phyloP scores from a whole-genome alignment of 1,139 yeast genomes.

The Geotrichum candidum region DNA sequence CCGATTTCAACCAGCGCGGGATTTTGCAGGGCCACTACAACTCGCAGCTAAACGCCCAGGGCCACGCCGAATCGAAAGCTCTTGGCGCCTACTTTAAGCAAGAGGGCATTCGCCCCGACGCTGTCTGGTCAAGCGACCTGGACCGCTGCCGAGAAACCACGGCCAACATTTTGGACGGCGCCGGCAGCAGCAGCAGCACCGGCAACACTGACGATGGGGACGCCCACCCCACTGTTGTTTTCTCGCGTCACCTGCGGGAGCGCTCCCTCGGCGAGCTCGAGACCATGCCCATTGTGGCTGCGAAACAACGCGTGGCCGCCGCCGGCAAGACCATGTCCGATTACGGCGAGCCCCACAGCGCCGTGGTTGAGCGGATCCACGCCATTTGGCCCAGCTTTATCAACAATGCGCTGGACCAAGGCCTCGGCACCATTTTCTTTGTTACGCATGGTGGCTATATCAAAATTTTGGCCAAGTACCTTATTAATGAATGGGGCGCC shows the following conservation, averaged over 20 bases:
- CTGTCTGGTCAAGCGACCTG: slow-evolving; percentile 32
- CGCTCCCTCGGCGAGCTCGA: slow-evolving; percentile 75
- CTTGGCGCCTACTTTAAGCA: slow-evolving; percentile 24
- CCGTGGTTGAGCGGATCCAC: slow-evolving; percentile 47
- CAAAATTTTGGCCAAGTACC: slow-evolving; percentile 20
- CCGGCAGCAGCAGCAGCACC: slow-evolving; percentile 17
- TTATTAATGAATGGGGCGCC: slow-evolving; percentile 3
- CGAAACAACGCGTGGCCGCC: slow-evolving; percentile 48
- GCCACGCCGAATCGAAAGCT: slow-evolving; percentile 24
- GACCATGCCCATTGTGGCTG: slow-evolving; percentile 67
- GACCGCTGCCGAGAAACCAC: slow-evolving; percentile 25
- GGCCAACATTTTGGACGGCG: slow-evolving; percentile 2
- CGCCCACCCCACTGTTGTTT: slow-evolving; percentile 14
- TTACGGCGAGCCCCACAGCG: slow-evolving; percentile 50
- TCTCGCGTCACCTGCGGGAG: slow-evolving; percentile 54
- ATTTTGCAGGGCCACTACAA: slow-evolving; percentile 65
- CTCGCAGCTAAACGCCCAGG: slow-evolving; percentile 26
- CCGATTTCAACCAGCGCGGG: slow-evolving; percentile 59
- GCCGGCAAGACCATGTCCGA: slow-evolving; percentile 45
- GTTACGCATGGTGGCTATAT: slow-evolving; percentile 89
- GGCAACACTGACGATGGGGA: slow-evolving; percentile 16
- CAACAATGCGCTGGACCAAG: slow-evolving; percentile 35
- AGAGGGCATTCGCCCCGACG: slow-evolving; percentile 8
- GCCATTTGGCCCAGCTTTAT: slow-evolving; percentile 45
- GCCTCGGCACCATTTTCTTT: slow-evolving; percentile 48